Percentiles rank a stretch among this genome's conserved stretches.
These are phyloP conservation scores for Leucogyrophana mollusca DNA, from an alignment of 768 basidiomycete genomes.

Conservation along the genomic window DNA sequence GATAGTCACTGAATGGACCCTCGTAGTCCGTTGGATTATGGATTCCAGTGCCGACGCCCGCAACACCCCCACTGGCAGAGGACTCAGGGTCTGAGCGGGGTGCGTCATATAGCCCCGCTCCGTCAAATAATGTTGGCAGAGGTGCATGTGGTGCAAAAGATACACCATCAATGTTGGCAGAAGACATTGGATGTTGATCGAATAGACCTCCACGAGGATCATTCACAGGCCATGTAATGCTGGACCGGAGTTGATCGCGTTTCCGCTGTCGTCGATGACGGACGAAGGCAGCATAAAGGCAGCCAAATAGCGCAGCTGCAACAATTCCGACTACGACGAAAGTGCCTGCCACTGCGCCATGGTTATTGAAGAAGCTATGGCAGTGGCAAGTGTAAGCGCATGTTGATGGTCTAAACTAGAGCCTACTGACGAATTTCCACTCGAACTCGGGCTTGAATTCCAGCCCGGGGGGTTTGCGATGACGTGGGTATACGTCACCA, in stretches of 20 bases:
- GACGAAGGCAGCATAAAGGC: slow-evolving; percentile 33
- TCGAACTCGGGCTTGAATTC: slow-evolving; percentile 16
- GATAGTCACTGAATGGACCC: slow-evolving; percentile 17
- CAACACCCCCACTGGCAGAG: background rate
- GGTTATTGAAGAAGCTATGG: slow-evolving; percentile 66
- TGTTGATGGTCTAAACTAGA: background rate
- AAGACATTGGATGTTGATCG: slow-evolving; percentile 25
- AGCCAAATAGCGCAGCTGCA: slow-evolving; percentile 43
- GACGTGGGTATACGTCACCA: slow-evolving; percentile 50
- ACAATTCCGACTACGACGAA: slow-evolving; percentile 68
- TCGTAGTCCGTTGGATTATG: slow-evolving; percentile 12
- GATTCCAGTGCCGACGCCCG: background rate
- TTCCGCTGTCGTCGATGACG: slow-evolving; percentile 40
- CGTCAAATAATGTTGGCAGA: background rate
- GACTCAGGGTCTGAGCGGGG: background rate
- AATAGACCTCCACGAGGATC: slow-evolving; percentile 34
- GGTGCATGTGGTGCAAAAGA: slow-evolving; percentile 2
- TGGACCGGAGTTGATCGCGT: slow-evolving; percentile 35
- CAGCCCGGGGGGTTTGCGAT: slow-evolving; percentile 48
- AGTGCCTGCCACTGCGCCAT: slow-evolving; percentile 68
- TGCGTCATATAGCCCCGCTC: background rate
- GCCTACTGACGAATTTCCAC: slow-evolving; percentile 23
- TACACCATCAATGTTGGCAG: slow-evolving; percentile 13
- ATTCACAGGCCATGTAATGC: slow-evolving; percentile 33
- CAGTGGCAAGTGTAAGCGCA: slow-evolving; percentile 5